Base-by-base conservation (phyloP, 148 eudicot genomes). In the Amaranthus hypochondriacus region DNA sequence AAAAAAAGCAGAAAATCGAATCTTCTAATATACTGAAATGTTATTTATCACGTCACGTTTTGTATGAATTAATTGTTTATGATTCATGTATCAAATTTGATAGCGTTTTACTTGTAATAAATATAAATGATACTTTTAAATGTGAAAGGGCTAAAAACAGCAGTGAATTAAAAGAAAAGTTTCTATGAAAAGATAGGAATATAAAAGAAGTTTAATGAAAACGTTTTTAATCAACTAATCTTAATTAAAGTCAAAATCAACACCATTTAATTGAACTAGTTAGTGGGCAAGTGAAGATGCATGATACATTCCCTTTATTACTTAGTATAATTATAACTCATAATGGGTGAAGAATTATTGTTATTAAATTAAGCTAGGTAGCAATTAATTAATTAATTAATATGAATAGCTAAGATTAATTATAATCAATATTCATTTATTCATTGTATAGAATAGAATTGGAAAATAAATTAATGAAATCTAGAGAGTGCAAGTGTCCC, bases 11-110 rank as follows among this genome's bases (percentile, higher is more conserved):
- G n/a, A 47, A 60, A 60, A 72, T 18, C 59, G 15, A 28, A 72
- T 48, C 46, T 51, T 61, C 56, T 21, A 3, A 61, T 50, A 71
- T 72, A 57, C 56, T 44, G 73, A 56, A 59, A 55, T 28, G 58
- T 59, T 58, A 50, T 9, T 7, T n/a, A 51, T 59, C 44, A 75
- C 73, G 59, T 49, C 73, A 75, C 78, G 78, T n/a, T 39, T 58
- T 63, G 18, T 28, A 43, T 43, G 46, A n/a, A 66, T 48, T 28
- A 10, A 51, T 48, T 6, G 3, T 48, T 43, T 4, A 67, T 49
- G 44, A 67, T 21, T 18, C 7, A 67, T 50, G 70, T 21, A 67
- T 67, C 70, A 67, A 15, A 67, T 51, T 18, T 49, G 28, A 47
- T 47, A 13, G 39, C 51, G 28, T 48, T 14, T 67, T 67, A 51